These are phyloP conservation scores for Rhodosporidiobolus sp. DNA, from an alignment of 768 basidiomycete genomes.

Conservation along the genomic window DNA sequence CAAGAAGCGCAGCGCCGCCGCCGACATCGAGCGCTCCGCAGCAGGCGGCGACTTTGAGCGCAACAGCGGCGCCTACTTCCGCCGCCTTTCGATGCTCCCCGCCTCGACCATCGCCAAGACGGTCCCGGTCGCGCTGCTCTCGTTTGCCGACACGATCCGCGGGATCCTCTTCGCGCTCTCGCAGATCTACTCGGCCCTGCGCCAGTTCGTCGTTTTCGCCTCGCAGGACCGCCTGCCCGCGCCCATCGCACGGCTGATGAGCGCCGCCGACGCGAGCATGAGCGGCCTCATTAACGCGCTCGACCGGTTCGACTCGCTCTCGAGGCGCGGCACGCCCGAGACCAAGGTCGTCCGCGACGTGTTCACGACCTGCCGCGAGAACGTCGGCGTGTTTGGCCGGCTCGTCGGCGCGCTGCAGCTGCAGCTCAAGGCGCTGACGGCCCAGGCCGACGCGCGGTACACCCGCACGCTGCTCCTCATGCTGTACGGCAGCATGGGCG, in stretches of 20 bases:
- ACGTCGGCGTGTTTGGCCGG: conserved; percentile 76
- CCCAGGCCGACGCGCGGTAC: conserved; percentile 77
- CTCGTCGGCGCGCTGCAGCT: conserved; percentile 76
- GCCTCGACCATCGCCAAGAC: conserved; percentile 60
- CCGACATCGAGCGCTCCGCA: conserved; percentile 44
- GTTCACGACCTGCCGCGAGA: conserved; percentile 78
- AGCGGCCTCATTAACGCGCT: conserved; percentile 77
- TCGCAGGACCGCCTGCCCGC: conserved; percentile 77
- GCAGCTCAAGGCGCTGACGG: conserved; percentile 73
- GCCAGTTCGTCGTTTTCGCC: conserved; percentile 79
- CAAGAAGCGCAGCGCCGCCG: conserved; percentile 46
- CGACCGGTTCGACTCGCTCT: conserved; percentile 83
- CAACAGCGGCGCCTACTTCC: conserved; percentile 89
- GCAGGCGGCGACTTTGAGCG: conserved; percentile 58
- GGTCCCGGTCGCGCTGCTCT: conserved; percentile 66
- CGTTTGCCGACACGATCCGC: conserved; percentile 79
- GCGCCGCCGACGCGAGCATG: conserved; percentile 78
- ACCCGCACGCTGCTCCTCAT: conserved; percentile 79
- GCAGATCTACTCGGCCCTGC: conserved; percentile 82
- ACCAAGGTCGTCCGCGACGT: conserved; percentile 70
- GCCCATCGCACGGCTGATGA: conserved; percentile 76
- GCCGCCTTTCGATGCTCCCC: conserved; percentile 76
- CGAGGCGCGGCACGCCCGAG: conserved; percentile 65
- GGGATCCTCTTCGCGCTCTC: conserved; percentile 87
- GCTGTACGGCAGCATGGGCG: conserved; percentile 83